phyloP scores from a whole-genome alignment of 768 basidiomycete genomes.

The Termitomyces eurrhizus region DNA sequence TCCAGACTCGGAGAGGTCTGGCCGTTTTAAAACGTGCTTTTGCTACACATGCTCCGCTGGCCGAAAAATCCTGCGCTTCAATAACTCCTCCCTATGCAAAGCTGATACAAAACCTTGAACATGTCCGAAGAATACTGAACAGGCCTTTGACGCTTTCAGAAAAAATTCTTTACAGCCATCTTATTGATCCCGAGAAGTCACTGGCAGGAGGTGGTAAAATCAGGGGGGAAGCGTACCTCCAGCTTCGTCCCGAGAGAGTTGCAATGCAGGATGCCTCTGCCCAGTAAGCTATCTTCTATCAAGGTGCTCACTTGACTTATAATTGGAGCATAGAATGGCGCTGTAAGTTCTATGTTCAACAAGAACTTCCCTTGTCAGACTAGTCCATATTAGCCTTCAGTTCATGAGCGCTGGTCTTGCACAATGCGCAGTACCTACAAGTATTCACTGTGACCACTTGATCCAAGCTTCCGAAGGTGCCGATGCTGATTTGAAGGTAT shows the following conservation, averaged over 20 bases:
- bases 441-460: conserved; percentile 97
- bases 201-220: conserved; percentile 63
- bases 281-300: conserved; percentile 52
- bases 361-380: conserved; percentile 2
- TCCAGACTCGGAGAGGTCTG: conserved; percentile 19
- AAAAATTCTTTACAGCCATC: conserved; percentile 95
- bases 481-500: conserved; percentile 76
- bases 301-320: conserved; percentile 8
- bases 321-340: conserved; percentile 59
- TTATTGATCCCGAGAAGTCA: conserved; percentile 72
- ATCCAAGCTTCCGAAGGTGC: conserved; percentile 94
- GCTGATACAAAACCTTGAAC: conserved; percentile 66
- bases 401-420: conserved; percentile 96
- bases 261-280: conserved; percentile 97
- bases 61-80: conserved; percentile 43
- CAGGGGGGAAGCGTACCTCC: conserved; percentile 86
- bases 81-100: conserved; percentile 84
- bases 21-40: conserved; percentile 26
- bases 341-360: conserved; percentile 44
- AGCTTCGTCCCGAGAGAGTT: conserved; percentile 87
- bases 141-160: conserved; percentile 92
- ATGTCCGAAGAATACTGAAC: conserved; percentile 65
- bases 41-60: conserved; percentile 33
- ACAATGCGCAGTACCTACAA: conserved; percentile 79
- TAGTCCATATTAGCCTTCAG: conserved; percentile 58